Evolutionary conservation across 2,329 filamentous ascomycete species (phyloP).

Genomic region (Aspergillus fumigatiaffinis): DNA sequence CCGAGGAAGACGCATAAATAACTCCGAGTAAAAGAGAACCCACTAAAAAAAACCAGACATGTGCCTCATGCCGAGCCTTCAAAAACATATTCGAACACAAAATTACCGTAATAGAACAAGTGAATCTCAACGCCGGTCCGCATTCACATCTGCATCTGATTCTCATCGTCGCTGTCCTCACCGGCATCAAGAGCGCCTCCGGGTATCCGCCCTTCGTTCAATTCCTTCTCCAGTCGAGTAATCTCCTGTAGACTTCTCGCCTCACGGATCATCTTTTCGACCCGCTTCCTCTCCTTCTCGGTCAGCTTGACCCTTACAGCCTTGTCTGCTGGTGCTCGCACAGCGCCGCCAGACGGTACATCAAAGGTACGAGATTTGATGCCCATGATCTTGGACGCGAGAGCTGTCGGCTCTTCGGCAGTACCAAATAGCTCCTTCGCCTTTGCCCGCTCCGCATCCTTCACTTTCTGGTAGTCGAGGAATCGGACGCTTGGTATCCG

Average conservation of each 20-base stretch:
- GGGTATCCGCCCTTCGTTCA: constrained; percentile 84
- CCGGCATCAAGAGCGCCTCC: constrained; percentile 49
- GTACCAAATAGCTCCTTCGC: constrained; percentile 83
- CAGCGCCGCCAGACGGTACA: constrained; percentile 36
- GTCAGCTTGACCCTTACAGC: constrained; percentile 79
- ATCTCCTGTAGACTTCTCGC: constrained; percentile 90
- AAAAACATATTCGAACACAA: not conserved
- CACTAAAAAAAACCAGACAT: not conserved
- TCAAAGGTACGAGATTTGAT: constrained; percentile 76
- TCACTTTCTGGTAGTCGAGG: constrained; percentile 89
- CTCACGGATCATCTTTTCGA: constrained; percentile 82
- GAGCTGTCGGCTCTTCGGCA: constrained; percentile 67
- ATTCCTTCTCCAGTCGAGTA: constrained; percentile 80
- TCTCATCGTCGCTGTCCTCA: constrained; percentile 29
- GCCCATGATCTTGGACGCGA: constrained; percentile 80
- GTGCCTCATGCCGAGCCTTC: not conserved
- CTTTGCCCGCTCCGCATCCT: constrained; percentile 72
- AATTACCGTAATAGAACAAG: not conserved
- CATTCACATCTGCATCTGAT: constrained; percentile 37
- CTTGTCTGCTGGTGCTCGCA: constrained; percentile 49
- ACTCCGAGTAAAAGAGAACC: not conserved
- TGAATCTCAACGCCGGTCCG: not conserved
- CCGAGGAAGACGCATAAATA: not conserved
- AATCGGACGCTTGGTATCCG: constrained; percentile 80
- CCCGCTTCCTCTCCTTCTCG: constrained; percentile 77